Conservation (phyloP, 2,329 filamentous ascomycete species). For the Cordyceps javanica region DNA sequence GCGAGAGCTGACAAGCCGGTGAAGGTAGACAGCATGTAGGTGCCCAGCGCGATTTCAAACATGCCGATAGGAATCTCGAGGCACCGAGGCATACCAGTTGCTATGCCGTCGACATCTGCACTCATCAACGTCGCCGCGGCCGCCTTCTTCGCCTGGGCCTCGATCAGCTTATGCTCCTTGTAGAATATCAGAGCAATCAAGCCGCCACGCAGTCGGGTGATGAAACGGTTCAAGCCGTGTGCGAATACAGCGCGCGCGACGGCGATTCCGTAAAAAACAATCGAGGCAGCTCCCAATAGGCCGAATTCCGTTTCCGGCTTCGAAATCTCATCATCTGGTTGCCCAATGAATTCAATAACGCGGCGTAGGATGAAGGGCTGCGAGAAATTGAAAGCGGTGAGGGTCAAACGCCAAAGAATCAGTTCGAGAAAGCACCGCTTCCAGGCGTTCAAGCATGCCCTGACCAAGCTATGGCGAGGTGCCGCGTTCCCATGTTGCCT, state of each 20-base stretch:
- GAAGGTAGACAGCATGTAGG: background rate
- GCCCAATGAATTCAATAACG: constrained; percentile 12
- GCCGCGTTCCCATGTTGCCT: background rate
- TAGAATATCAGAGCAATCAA: constrained; percentile 40
- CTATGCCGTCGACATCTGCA: background rate
- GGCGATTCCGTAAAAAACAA: background rate
- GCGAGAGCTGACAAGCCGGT: background rate
- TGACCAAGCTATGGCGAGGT: background rate
- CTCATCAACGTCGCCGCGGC: constrained; percentile 2
- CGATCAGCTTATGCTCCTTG: constrained; percentile 30
- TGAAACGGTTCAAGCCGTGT: constrained; percentile 16
- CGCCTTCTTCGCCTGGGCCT: constrained; percentile 23
- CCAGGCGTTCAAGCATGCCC: background rate
- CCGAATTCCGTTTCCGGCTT: background rate
- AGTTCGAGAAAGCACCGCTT: background rate
- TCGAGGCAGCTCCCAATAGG: background rate
- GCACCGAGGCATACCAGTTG: background rate
- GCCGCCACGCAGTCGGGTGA: constrained; percentile 26
- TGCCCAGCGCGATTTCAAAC: background rate
- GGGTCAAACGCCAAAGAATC: background rate
- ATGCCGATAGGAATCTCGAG: background rate
- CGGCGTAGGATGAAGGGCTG: background rate
- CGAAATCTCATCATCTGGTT: background rate
- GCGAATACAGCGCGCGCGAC: background rate
- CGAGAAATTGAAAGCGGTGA: background rate